Base-by-base conservation (phyloP, 495 filamentous ascomycete species). In the Aspergillus biplanus region DNA sequence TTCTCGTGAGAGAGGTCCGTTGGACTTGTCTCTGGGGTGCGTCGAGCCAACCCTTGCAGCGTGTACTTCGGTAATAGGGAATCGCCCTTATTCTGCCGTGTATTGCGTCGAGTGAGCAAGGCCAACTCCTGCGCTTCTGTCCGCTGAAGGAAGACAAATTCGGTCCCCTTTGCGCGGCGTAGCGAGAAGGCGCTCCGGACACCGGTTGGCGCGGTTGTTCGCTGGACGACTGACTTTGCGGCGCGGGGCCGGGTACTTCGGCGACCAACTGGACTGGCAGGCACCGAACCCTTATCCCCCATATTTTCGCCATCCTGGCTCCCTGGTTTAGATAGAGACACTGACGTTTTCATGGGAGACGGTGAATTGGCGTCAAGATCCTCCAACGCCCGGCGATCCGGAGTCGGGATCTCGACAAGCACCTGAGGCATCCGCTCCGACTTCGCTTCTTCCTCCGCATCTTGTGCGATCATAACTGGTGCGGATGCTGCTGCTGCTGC, bases 41-140 rank as follows among this genome's bases (percentile, higher is more conserved):
- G 66, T 56, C 67, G 69, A 6, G 70, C 68, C 39, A 88, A 61
- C 48, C 73, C 76, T 59, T 81, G 70, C 6, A 89, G 71, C 31
- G 69, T 73, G 44, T 75, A 61, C 58, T 75, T 78, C 18, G 86
- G 85, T 27, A 78, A 65, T 35, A 84, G 64, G 16, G 82, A 71
- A 59, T 78, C 76, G 12, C 86, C 85, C 60, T 83, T 83, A 70
- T 89, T 89, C 47, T 80, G 76, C 42, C 78, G 73, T 9, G 86
- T 89, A 66, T 89, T 88, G 5, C 74, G 74, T 52, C 80, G 75
- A 4, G 85, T 88, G 12, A 73, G 64, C 59, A 85, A 69, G 1
- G 83, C 80, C 16, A 87, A 66, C 54, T 87, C 80, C 64, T 89
- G 86, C 5, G 84, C 82, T 62, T 88, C 83, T 2, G 83, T 83